Conservation (phyloP, 2,329 filamentous ascomycete genomes). For the Lachnellula occidentalis region DNA sequence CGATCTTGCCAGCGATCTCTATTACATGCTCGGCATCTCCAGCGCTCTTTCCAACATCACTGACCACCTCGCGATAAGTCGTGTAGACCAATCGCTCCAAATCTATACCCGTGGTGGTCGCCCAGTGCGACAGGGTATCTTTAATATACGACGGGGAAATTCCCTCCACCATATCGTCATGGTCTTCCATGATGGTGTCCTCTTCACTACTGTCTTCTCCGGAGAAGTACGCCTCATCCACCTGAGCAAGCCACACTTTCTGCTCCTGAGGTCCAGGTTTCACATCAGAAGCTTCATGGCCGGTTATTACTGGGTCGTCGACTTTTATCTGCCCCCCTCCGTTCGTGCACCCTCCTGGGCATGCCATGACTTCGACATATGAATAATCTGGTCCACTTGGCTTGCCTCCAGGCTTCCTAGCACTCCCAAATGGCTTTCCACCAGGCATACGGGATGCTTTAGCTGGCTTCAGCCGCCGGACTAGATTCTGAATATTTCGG, state of each 20-base stretch:
- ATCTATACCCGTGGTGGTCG: conserved; percentile 61
- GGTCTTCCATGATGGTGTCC: conserved; percentile 26
- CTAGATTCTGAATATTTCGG: conserved; percentile 95
- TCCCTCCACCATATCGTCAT: conserved; percentile 49
- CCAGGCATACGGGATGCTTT: conserved; percentile 75
- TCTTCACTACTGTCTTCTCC: conserved; percentile 47
- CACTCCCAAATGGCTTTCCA: conserved; percentile 54
- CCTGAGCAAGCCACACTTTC: conserved; percentile 74
- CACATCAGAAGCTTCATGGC: conserved; percentile 40
- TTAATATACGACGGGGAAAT: conserved; percentile 63
- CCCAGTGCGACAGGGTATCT: conserved; percentile 71
- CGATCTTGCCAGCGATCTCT: conserved; percentile 83
- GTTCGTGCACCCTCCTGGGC: conserved; percentile 97
- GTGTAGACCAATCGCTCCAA: conserved; percentile 73
- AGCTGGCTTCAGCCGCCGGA: conserved; percentile 82
- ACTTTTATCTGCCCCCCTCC: conserved; percentile 93
- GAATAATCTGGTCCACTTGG: conserved; percentile 59
- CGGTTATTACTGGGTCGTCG: conserved; percentile 63
- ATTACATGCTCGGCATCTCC: conserved; percentile 75
- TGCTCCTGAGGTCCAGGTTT: conserved; percentile 73
- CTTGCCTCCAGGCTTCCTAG: conserved; percentile 47
- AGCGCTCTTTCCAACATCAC: conserved; percentile 79
- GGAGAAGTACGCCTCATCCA: conserved; percentile 90
- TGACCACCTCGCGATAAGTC: conserved; percentile 86
- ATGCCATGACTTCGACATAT: conserved; percentile 99